Evolutionary conservation across 2,329 filamentous ascomycete species (phyloP).

Genomic region (Aureobasidium leucospermi): DNA sequence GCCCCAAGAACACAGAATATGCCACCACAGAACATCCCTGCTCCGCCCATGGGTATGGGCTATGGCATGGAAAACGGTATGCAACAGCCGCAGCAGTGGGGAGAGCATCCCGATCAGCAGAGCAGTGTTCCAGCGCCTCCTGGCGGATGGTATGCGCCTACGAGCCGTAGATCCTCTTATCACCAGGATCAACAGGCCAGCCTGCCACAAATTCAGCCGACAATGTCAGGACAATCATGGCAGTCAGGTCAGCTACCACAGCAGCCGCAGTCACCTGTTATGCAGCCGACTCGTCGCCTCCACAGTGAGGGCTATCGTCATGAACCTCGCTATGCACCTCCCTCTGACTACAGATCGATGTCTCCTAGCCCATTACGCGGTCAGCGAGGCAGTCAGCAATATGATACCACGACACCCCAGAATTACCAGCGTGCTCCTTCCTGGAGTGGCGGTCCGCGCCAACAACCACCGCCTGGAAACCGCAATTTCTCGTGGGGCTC

Average conservation of each 20-base stretch:
- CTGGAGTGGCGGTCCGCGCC: not conserved
- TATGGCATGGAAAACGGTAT: not conserved
- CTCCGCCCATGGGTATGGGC: not conserved
- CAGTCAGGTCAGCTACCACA: not conserved
- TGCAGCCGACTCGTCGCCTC: slow-evolving; percentile 13
- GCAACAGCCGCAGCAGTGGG: not conserved
- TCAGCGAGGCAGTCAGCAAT: slow-evolving; percentile 9
- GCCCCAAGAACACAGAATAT: slow-evolving; percentile 2
- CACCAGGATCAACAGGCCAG: not conserved
- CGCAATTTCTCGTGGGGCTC: slow-evolving; percentile 1
- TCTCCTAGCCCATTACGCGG: slow-evolving; percentile 6
- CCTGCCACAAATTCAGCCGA: not conserved
- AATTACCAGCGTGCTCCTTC: slow-evolving; percentile 2
- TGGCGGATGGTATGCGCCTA: slow-evolving; percentile 22
- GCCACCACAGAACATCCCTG: slow-evolving; percentile 6
- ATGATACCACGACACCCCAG: not conserved
- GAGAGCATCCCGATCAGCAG: slow-evolving; percentile 1
- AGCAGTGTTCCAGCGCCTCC: slow-evolving; percentile 13
- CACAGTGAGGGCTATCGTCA: slow-evolving; percentile 19
- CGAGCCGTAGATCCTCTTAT: slow-evolving; percentile 7
- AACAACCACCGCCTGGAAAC: not conserved
- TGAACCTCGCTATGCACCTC: slow-evolving; percentile 3
- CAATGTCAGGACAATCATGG: not conserved
- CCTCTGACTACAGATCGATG: slow-evolving; percentile 4
- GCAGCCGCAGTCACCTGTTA: not conserved